Conservation (phyloP, 805 yeast genomes). For the Wickerhamiella kazuoi region DNA sequence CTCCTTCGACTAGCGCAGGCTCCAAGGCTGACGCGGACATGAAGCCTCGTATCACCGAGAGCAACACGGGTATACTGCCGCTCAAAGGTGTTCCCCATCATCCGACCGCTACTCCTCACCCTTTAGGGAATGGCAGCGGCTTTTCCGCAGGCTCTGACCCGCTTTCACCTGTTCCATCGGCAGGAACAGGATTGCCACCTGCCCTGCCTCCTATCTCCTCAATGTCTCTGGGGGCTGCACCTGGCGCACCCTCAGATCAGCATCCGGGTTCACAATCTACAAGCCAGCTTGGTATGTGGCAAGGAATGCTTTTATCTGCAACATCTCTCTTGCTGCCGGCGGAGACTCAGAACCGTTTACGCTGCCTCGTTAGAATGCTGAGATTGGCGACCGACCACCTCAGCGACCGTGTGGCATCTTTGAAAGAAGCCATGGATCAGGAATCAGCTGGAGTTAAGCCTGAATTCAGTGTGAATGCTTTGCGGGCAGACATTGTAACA, state of each 20-base stretch:
- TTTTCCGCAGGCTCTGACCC: no score
- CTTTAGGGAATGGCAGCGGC: no score
- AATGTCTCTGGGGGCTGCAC: neutral
- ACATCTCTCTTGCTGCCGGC: conserved; percentile 27
- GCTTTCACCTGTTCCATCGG: neutral
- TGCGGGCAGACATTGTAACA: conserved; percentile 67
- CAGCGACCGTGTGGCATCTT: conserved; percentile 11
- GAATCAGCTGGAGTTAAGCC: conserved; percentile 12
- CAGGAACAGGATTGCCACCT: neutral
- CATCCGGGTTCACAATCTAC: neutral
- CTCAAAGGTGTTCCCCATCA: no score
- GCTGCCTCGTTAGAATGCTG: conserved; percentile 10
- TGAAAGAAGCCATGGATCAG: conserved; percentile 14
- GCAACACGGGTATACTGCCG: no score
- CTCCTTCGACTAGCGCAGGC: no score
- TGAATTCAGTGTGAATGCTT: conserved; percentile 18
- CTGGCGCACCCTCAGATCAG: neutral
- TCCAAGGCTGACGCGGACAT: no score
- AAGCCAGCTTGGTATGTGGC: conserved; percentile 12
- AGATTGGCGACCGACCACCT: conserved; percentile 13
- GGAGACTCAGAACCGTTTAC: conserved; percentile 11
- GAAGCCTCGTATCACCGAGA: no score
- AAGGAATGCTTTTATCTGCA: conserved; percentile 19
- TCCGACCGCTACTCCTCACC: no score
- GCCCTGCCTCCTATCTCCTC: neutral